Evolutionary conservation across 2,329 filamentous ascomycete genomes (phyloP).

Genomic region (Talaromyces albobiverticillius): DNA sequence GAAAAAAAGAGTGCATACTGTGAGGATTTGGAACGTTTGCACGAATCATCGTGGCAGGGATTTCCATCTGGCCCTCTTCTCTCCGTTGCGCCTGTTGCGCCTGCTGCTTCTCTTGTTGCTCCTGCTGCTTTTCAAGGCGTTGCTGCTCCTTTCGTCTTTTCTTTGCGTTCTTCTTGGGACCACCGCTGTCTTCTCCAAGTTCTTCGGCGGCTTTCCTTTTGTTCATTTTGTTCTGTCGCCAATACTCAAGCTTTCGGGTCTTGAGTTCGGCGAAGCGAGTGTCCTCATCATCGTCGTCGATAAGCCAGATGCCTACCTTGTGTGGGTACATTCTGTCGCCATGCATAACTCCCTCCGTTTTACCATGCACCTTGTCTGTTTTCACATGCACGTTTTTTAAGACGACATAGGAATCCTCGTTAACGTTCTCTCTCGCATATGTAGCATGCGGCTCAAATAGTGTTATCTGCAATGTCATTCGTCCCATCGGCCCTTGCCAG

Average conservation of each 20-base stretch:
- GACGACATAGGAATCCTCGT: slow-evolving; percentile 59
- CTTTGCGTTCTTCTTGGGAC: slow-evolving; percentile 35
- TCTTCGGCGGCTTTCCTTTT: slow-evolving; percentile 25
- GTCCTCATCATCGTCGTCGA: slow-evolving; percentile 48
- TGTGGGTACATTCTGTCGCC: slow-evolving; percentile 53
- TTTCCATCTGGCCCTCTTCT: slow-evolving; percentile 29
- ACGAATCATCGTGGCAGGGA: slow-evolving; percentile 20
- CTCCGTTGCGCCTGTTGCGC: slow-evolving; percentile 24
- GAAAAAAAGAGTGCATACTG: slow-evolving; percentile 30
- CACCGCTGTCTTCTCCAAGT: slow-evolving; percentile 22
- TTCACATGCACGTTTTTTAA: slow-evolving; percentile 73
- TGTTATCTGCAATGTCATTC: slow-evolving; percentile 67
- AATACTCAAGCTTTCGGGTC: slow-evolving; percentile 64
- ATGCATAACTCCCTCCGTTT: slow-evolving; percentile 71
- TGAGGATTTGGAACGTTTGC: slow-evolving; percentile 39
- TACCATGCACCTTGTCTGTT: slow-evolving; percentile 43
- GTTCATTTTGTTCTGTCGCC: slow-evolving; percentile 46
- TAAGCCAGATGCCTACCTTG: slow-evolving; percentile 58
- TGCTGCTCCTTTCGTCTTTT: slow-evolving; percentile 32
- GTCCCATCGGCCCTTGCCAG: slow-evolving; percentile 75
- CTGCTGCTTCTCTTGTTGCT: slow-evolving; percentile 28
- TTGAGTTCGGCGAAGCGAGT: slow-evolving; percentile 56
- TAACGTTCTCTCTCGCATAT: slow-evolving; percentile 56
- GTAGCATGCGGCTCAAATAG: slow-evolving; percentile 66
- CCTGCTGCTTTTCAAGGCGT: slow-evolving; percentile 29